phyloP scores from a whole-genome alignment of 257 asterid genomes.

The Apocynum venetum region DNA sequence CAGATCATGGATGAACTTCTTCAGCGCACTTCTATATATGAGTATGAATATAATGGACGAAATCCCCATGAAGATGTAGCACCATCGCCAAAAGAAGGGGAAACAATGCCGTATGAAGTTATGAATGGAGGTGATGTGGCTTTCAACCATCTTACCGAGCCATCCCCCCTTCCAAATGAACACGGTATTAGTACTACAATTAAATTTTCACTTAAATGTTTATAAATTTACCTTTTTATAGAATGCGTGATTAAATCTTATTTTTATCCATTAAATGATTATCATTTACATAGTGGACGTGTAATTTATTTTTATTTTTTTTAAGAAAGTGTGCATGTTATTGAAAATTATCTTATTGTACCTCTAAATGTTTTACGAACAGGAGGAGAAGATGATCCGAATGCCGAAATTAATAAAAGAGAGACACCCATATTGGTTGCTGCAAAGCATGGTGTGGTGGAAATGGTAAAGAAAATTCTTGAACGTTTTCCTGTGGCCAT shows the following conservation, averaged over 20 bases:
- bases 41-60: conserved; percentile 8
- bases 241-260: no score
- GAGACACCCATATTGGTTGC: conserved; percentile 14
- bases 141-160: background rate
- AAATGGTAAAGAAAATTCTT: conserved; percentile 8
- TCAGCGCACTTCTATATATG: background rate
- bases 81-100: background rate
- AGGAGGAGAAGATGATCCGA: background rate
- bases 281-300: no score
- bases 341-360: no score
- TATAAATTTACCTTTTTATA: no score
- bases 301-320: no score
- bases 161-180: no score
- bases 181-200: no score
- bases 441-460: conserved; percentile 9
- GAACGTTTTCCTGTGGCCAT: conserved; percentile 5
- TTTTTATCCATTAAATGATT: no score
- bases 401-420: background rate
- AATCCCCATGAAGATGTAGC: background rate
- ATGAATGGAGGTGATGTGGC: background rate
- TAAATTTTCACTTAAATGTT: no score
- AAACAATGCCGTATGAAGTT: background rate
- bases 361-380: no score
- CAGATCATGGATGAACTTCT: conserved; percentile 11
- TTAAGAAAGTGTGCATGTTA: no score